Percentiles rank a stretch among this genome's conserved stretches.
phyloP scores from a whole-genome alignment of 2,329 filamentous ascomycete species.

The Aspergillus flavus region DNA sequence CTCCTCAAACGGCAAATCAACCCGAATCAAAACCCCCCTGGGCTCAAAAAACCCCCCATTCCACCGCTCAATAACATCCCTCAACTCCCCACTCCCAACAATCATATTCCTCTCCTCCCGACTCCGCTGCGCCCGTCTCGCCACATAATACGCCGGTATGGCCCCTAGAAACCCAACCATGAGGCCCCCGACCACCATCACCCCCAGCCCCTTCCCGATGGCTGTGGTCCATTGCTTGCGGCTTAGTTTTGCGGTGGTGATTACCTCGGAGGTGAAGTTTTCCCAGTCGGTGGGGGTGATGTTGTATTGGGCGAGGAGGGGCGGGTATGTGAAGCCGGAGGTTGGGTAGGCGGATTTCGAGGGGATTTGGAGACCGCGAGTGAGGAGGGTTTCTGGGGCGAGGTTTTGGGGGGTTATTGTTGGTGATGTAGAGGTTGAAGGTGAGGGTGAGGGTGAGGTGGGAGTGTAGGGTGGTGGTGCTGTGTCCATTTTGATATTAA shows the following conservation, averaged over 20 bases:
- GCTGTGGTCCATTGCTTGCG: conserved; percentile 33
- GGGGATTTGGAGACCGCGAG: conserved; percentile 34
- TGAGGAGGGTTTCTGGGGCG: conserved; percentile 14
- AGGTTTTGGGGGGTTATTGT: background rate
- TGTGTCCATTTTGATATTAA: background rate
- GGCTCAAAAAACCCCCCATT: conserved; percentile 34
- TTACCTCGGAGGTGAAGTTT: conserved; percentile 31
- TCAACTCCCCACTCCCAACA: conserved; percentile 24
- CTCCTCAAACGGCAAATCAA: conserved; percentile 34
- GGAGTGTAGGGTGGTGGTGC: background rate
- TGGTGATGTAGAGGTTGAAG: background rate
- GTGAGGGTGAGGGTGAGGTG: background rate
- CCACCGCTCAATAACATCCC: conserved; percentile 29
- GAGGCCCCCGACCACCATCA: conserved; percentile 32
- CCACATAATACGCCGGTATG: conserved; percentile 30
- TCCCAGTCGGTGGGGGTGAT: conserved; percentile 28
- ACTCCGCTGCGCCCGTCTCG: conserved; percentile 20
- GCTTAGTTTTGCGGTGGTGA: conserved; percentile 30
- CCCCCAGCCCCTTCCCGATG: conserved; percentile 32
- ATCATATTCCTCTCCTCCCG: conserved; percentile 32
- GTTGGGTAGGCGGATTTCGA: conserved; percentile 27
- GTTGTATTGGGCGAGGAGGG: conserved; percentile 23
- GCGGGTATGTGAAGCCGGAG: conserved; percentile 36
- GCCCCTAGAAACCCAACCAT: conserved; percentile 34
- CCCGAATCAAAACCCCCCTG: conserved; percentile 31